Percentiles rank a stretch among this genome's conserved stretches.
phyloP scores from a whole-genome alignment of 2,329 filamentous ascomycete genomes.

The Ambrosiella xylebori region DNA sequence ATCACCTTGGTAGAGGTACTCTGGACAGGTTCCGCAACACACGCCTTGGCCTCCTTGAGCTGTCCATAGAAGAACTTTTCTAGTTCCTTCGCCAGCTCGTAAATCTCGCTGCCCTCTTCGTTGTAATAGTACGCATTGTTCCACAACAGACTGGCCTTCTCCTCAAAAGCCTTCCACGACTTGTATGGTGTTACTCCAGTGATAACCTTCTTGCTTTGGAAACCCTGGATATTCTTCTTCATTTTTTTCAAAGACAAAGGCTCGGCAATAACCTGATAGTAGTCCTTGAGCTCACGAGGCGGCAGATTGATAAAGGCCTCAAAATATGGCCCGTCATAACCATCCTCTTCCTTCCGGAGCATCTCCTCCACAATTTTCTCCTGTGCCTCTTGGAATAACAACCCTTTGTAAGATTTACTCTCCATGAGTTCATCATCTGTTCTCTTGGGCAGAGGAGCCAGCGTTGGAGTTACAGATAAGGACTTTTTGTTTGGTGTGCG shows the following conservation, averaged over 20 bases:
- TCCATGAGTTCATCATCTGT: conserved; percentile 20
- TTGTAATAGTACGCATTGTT: conserved; percentile 79
- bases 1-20: conserved; percentile 26
- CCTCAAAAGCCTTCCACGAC: conserved; percentile 66
- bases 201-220: conserved; percentile 47
- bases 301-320: conserved; percentile 66
- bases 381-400: conserved; percentile 69
- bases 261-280: conserved; percentile 68
- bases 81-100: conserved; percentile 56
- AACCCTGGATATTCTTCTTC: conserved; percentile 59
- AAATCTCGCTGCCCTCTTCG: conserved; percentile 78
- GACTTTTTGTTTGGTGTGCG: conserved; percentile 6
- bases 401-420: conserved; percentile 48
- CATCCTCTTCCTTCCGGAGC: conserved; percentile 48
- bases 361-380: conserved; percentile 68
- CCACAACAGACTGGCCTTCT: conserved; percentile 69
- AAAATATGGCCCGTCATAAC: conserved; percentile 51
- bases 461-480: conserved; percentile 3
- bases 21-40: conserved; percentile 50
- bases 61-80: conserved; percentile 56
- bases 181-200: conserved; percentile 55
- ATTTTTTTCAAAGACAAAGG: conserved; percentile 64
- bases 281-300: conserved; percentile 59
- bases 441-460: conserved; percentile 8
- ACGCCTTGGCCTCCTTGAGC: conserved; percentile 53